Conservation (phyloP, 202 grass and related monocot genomes). For the Bolboschoenoplectus hybrid region DNA sequence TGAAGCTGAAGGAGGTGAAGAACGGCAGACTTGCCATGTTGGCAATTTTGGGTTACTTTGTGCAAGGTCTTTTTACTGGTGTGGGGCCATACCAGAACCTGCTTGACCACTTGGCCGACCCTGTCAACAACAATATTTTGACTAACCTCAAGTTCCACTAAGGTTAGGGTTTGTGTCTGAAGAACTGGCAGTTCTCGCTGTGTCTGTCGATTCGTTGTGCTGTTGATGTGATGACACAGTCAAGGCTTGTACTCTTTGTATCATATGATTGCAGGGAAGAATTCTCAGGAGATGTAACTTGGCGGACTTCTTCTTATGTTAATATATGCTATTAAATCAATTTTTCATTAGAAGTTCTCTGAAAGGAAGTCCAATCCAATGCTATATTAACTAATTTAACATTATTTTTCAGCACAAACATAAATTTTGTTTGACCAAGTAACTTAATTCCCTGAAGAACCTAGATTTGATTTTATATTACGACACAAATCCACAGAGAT, state of each 20-base stretch:
- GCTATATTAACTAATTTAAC: not conserved
- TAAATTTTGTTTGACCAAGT: not conserved
- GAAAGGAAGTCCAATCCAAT: not conserved
- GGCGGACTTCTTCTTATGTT: constrained; percentile 31
- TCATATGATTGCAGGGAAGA: constrained; percentile 33
- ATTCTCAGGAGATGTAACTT: constrained; percentile 30
- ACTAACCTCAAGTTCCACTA: constrained; percentile 99
- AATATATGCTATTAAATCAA: constrained; percentile 29
- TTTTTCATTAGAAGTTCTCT: not conserved
- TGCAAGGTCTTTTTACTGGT: constrained; percentile 69
- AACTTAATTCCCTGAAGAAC: not conserved
- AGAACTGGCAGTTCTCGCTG: constrained; percentile 22
- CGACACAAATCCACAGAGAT: not conserved
- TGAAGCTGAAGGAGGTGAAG: constrained; percentile 93
- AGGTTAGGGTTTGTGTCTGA: constrained; percentile 17
- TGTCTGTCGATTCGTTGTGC: constrained; percentile 7
- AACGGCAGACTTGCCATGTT: constrained; percentile 87
- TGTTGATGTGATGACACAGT: not conserved
- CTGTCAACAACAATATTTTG: constrained; percentile 89
- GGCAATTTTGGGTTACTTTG: constrained; percentile 68
- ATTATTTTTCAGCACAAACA: not conserved
- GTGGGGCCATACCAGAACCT: constrained; percentile 85
- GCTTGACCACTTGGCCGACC: constrained; percentile 85
- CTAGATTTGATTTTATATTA: not conserved
- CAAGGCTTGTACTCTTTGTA: constrained; percentile 28